Base-by-base conservation (phyloP, 805 yeast species). In the Candida chauliodis region DNA sequence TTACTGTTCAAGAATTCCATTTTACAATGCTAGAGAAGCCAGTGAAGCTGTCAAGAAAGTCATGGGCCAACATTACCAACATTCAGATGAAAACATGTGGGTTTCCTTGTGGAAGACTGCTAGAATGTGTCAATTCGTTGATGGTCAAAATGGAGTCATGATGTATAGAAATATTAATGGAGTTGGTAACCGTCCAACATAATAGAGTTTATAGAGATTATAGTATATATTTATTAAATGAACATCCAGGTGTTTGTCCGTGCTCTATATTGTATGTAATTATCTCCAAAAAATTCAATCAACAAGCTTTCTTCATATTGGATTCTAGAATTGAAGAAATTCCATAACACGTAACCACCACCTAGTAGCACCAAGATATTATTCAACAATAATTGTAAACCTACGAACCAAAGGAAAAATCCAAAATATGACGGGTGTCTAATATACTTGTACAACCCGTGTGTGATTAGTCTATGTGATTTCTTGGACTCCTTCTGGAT, bases 401-500 rank as follows among this genome's bases (percentile, higher is more conserved):
- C 97, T 3, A 90, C 47, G 10, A 95, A 91, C 97, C 98, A 93
- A 77, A 88, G 79, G 53, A 79, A 90, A 57, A 84, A 93, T 0
- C 97, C 99, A 28, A 79, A 73, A 59, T 93, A 93, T 34, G 95
- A 81, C 5, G 99, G 99, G 57, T 93, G 99, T 44, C 99, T 71
- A 11, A 76, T 61, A 18, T 60, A 46, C 1, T 68, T 41, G 58
- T 91, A 93, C 3, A 91, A 63, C 0, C 97, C 98, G 8, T 59
- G 48, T 0, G 87, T 86, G 9, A 93, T 81, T 30, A 93, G 66
- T 8, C 48, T 60, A 56, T 93, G 99, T 38, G 73, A 73, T 1
- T 59, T 48, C 22, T 65, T 57, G 37, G 73, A 79, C 13, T 61
- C 55, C 2, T 73, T 57, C 33, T 81, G 87, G 1, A 93, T 76